Evolutionary conservation across 192 early-diverging fungal genomes (phyloP), one percentile per base, ranked within the genome.

Genomic region (Linnemannia elongata): DNA sequence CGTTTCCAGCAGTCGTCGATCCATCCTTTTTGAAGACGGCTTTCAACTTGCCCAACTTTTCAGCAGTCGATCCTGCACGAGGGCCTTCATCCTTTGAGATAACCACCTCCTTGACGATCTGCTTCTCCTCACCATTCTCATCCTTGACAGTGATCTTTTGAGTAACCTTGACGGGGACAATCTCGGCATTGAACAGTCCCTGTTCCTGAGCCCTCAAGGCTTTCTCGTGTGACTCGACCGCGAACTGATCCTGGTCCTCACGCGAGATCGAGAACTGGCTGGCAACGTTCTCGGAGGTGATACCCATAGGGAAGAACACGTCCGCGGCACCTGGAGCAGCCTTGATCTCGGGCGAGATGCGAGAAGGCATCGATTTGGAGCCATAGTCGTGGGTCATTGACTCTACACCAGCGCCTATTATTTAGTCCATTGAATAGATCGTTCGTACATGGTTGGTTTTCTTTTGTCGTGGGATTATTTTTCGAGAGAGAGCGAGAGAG

Each of bases 281-380:
- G 35, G 97, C 96, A 71, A 99, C 98, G 88, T 98, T 98, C 89
- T 99, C 98, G 49, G 97, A 98, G 24, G 97, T 99, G 79, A 96
- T 95, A 55, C 95, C 96, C 96, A 96, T 96, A 70, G 96, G 96
- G 49, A 94, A 87, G 70, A 96, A 90, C 63, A 95, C 96, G 87
- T 97, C 96, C 36, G 93, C 93, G 35, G 93, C 94, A 69, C 93
- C 92, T 24, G 89, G 92, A 69, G 90, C 93, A 3, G 70, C 78
- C 27, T 91, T 93, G 82, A 94, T 91, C 38, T 96, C 94, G 60
- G 94, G 90, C n/a, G 95, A 93, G 76, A 94, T 93, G 24, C 92
- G 89, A 30, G 93, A 90, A 44, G 95, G 92, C 91, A 96, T 92
- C 81, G 94, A 92, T 72, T 88, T 89, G n/a, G 96, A 78, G 27